Evolutionary conservation across 176 grass and related monocot genomes (phyloP).

Genomic region (Juncus inflexus): DNA sequence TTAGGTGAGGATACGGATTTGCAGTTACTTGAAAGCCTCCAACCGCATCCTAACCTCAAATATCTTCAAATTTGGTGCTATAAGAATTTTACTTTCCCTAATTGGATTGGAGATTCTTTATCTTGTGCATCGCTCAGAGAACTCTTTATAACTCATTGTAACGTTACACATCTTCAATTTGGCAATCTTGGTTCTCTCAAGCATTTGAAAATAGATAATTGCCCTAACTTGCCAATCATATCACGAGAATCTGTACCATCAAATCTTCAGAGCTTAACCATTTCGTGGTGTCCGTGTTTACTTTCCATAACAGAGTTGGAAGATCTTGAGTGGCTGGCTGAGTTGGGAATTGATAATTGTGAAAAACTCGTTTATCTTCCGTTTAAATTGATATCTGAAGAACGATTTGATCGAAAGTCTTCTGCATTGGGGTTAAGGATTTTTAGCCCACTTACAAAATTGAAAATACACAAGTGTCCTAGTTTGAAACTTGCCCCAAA

Average conservation of each 20-base stretch:
- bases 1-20: not conserved
- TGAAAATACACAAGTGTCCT: not conserved
- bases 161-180: not conserved
- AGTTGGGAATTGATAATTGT: not conserved
- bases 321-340: not conserved
- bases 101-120: constrained; percentile 7
- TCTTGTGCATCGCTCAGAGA: not conserved
- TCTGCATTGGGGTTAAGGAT: not conserved
- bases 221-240: not conserved
- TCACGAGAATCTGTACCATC: constrained; percentile 1
- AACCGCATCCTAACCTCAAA: not conserved
- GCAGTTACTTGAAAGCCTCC: not conserved
- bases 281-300: not conserved
- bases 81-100: not conserved
- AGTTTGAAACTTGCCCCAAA: not conserved
- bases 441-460: not conserved
- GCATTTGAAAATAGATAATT: not conserved
- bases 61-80: not conserved
- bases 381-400: not conserved
- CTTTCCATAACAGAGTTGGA: constrained; percentile 3
- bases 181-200: not conserved
- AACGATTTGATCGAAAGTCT: not conserved
- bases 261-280: not conserved
- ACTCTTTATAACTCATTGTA: not conserved
- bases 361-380: not conserved